Percentiles rank a stretch among this genome's conserved stretches.
Evolutionary conservation across 1,139 yeast genomes (phyloP).

Genomic region (Sugiyamaella japonica): DNA sequence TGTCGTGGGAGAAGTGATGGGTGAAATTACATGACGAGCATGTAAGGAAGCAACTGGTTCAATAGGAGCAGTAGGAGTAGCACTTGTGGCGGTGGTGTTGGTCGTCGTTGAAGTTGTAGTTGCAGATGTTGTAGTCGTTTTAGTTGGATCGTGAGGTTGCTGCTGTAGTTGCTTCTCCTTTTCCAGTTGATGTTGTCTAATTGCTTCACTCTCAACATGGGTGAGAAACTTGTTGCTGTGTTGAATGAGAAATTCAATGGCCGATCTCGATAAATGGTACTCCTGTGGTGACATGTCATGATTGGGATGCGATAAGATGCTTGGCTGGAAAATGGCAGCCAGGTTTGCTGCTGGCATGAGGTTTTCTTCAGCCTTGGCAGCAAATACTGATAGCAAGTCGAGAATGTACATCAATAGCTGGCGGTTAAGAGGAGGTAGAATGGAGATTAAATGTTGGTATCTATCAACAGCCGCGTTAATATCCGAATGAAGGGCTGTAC

Average conservation of each 20-base stretch:
- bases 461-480: conserved; percentile 68
- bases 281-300: conserved; percentile 93
- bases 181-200: conserved; percentile 35
- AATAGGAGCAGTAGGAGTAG: not conserved
- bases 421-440: conserved; percentile 67
- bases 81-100: not conserved
- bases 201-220: conserved; percentile 42
- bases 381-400: conserved; percentile 84
- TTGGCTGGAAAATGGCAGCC: conserved; percentile 96
- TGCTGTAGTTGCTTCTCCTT: conserved; percentile 17
- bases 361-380: conserved; percentile 72
- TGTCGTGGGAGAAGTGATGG: not conserved
- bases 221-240: conserved; percentile 72
- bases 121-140: not conserved
- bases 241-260: conserved; percentile 84
- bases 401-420: conserved; percentile 85
- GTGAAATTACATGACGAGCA: not conserved
- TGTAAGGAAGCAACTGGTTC: not conserved
- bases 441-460: conserved; percentile 66
- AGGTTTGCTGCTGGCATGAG: conserved; percentile 91
- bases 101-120: not conserved
- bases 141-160: not conserved
- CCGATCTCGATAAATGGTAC: conserved; percentile 82
- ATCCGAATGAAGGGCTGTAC: conserved; percentile 42
- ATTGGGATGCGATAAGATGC: conserved; percentile 84